Conservation (phyloP, 768 basidiomycete genomes). For the Tylopilus cervinicoccineus region DNA sequence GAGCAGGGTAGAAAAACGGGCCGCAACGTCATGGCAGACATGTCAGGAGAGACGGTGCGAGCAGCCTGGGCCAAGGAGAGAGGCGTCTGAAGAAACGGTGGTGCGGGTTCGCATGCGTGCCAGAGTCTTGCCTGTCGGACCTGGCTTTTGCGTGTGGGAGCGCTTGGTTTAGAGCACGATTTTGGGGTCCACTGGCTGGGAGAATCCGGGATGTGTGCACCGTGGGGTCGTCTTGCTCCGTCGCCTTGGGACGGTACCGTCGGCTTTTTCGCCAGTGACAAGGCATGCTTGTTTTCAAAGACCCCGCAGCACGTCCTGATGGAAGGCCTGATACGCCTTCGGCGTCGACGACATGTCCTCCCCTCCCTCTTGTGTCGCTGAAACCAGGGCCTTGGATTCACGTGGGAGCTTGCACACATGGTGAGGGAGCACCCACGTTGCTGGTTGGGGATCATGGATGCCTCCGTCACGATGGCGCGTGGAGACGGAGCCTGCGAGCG, state of each 20-base stretch:
- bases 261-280: too few species aligned
- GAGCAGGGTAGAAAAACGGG: too few species aligned
- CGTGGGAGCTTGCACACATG: conserved; percentile 25
- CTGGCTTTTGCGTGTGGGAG: too few species aligned
- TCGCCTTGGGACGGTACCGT: conserved; percentile 17
- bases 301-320: conserved; percentile 24
- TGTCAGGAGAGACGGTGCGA: too few species aligned
- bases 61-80: too few species aligned
- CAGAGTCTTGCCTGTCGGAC: too few species aligned
- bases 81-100: too few species aligned
- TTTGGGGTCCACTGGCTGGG: too few species aligned
- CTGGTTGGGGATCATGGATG: conserved; percentile 35
- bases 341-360: conserved; percentile 25
- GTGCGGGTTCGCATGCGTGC: too few species aligned
- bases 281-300: conserved; percentile 31
- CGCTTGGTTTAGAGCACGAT: too few species aligned
- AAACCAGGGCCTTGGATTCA: conserved; percentile 23
- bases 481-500: conserved; percentile 36
- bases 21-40: too few species aligned
- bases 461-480: conserved; percentile 34
- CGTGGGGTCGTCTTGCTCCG: conserved; percentile 29
- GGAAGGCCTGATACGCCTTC: conserved; percentile 29
- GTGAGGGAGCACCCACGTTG: too few species aligned
- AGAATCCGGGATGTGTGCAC: conserved; percentile 29
- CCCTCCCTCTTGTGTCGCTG: conserved; percentile 30